These are phyloP conservation scores for Wallemia hederae DNA, from an alignment of 1,284 basidiomycete genomes.

Conservation along the genomic window DNA sequence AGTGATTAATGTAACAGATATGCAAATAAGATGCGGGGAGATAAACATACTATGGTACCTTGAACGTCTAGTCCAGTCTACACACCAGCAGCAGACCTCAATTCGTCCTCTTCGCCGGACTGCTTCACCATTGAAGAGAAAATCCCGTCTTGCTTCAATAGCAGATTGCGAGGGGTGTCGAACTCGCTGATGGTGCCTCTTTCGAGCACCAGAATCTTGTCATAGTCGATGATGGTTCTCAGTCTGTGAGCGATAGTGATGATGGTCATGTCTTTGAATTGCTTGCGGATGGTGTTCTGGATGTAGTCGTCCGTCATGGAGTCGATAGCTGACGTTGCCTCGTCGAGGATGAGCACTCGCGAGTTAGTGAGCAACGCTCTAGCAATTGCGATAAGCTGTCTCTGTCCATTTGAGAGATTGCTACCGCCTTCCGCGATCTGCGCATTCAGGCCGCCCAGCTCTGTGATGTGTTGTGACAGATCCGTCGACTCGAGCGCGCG, in stretches of 20 bases:
- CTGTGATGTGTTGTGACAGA: slow-evolving; percentile 39
- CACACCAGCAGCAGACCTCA: neutral
- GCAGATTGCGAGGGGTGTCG: slow-evolving; percentile 34
- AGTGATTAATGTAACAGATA: neutral
- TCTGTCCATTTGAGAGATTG: slow-evolving; percentile 55
- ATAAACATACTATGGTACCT: neutral
- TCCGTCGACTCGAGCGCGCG: slow-evolving; percentile 38
- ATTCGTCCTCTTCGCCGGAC: neutral
- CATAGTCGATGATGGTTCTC: slow-evolving; percentile 68
- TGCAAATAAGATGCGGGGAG: too few relatives aligned
- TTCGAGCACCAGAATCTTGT: slow-evolving; percentile 55
- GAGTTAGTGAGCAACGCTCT: slow-evolving; percentile 41
- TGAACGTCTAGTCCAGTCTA: neutral
- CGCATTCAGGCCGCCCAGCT: slow-evolving; percentile 40
- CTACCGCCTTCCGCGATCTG: slow-evolving; percentile 43
- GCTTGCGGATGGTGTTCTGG: slow-evolving; percentile 17
- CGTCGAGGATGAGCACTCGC: slow-evolving; percentile 6
- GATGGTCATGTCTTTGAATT: slow-evolving; percentile 33
- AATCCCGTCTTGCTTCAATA: slow-evolving; percentile 12
- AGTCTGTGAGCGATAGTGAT: slow-evolving; percentile 54
- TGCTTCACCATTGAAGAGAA: neutral
- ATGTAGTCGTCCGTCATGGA: slow-evolving; percentile 53
- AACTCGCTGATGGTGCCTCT: slow-evolving; percentile 43
- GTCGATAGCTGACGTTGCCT: slow-evolving; percentile 26
- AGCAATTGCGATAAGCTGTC: slow-evolving; percentile 56